Percentiles rank a stretch among this genome's conserved stretches.
Conservation (phyloP, 1,139 yeast genomes). For the Debaryomycetaceae sp. region DNA sequence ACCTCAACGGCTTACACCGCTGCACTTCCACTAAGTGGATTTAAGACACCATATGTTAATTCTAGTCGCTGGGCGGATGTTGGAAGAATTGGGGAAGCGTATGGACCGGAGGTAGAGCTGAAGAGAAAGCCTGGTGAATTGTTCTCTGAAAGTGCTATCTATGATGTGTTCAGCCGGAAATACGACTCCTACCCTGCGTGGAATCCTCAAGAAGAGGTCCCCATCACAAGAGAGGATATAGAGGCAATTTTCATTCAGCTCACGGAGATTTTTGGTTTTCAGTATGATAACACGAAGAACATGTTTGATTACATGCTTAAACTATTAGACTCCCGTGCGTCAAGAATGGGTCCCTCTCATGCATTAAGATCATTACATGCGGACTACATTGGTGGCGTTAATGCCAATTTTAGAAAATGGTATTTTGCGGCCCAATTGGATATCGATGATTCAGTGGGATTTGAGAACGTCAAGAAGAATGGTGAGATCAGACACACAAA, state of each 20-base stretch:
- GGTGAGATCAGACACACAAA: slow-evolving; percentile 32
- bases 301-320: slow-evolving; percentile 63
- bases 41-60: slow-evolving; percentile 42
- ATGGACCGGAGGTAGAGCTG: slow-evolving; percentile 21
- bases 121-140: slow-evolving; percentile 20
- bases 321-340: slow-evolving; percentile 64
- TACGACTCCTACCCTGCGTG: slow-evolving; percentile 62
- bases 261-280: slow-evolving; percentile 64
- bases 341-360: slow-evolving; percentile 52
- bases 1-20: slow-evolving; percentile 6
- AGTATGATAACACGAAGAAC: slow-evolving; percentile 57
- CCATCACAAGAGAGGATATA: slow-evolving; percentile 57
- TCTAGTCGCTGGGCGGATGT: slow-evolving; percentile 45
- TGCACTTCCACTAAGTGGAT: slow-evolving; percentile 46
- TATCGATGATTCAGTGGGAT: slow-evolving; percentile 77
- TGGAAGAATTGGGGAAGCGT: slow-evolving; percentile 25
- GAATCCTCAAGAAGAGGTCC: slow-evolving; percentile 43
- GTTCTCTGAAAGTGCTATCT: slow-evolving; percentile 40
- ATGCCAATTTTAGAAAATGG: slow-evolving; percentile 93
- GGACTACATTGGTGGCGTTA: slow-evolving; percentile 84
- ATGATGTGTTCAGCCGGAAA: slow-evolving; percentile 33
- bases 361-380: slow-evolving; percentile 65
- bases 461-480: slow-evolving; percentile 30
- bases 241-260: slow-evolving; percentile 53
- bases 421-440: slow-evolving; percentile 91